phyloP scores from a whole-genome alignment of 2,329 filamentous ascomycete genomes.

The Fusarium armeniacum region DNA sequence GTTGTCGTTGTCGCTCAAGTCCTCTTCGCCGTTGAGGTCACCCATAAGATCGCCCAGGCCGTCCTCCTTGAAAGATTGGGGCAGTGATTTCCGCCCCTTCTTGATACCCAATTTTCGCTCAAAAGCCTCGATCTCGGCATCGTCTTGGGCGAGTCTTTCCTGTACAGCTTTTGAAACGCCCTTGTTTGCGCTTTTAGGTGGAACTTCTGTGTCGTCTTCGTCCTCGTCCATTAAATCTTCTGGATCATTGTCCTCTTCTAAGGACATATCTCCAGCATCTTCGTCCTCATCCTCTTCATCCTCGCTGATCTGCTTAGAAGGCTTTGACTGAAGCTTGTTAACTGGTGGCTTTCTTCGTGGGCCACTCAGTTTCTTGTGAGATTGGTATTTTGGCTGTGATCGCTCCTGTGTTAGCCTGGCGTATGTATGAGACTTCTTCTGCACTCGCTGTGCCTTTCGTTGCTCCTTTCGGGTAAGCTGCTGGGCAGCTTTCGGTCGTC shows the following conservation, averaged over 20 bases:
- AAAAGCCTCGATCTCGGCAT: slow-evolving; percentile 87
- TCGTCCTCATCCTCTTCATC: slow-evolving; percentile 37
- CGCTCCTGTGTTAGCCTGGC: slow-evolving; percentile 39
- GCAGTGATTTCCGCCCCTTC: slow-evolving; percentile 79
- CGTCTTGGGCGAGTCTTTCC: slow-evolving; percentile 81
- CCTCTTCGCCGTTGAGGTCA: slow-evolving; percentile 63
- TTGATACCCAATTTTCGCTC: slow-evolving; percentile 89
- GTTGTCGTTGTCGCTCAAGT: slow-evolving; percentile 64
- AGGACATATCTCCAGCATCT: slow-evolving; percentile 17
- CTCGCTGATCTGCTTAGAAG: slow-evolving; percentile 21
- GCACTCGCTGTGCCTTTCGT: slow-evolving; percentile 74
- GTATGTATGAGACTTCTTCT: slow-evolving; percentile 67
- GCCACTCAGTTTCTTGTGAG: slow-evolving; percentile 21
- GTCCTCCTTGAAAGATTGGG: slow-evolving; percentile 82
- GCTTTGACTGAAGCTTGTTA: slow-evolving; percentile 14
- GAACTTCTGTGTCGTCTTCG: slow-evolving; percentile 44
- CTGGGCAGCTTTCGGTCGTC: slow-evolving; percentile 34
- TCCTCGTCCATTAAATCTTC: slow-evolving; percentile 41
- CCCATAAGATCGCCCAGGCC: slow-evolving; percentile 84
- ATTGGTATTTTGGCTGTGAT: not conserved
- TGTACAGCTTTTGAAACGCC: slow-evolving; percentile 41
- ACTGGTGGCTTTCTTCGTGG: slow-evolving; percentile 10
- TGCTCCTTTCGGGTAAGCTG: slow-evolving; percentile 70
- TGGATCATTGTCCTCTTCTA: slow-evolving; percentile 47
- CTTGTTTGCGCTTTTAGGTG: slow-evolving; percentile 47